phyloP scores from a whole-genome alignment of 306 rosid genomes.

The Trifolium subterraneum region DNA sequence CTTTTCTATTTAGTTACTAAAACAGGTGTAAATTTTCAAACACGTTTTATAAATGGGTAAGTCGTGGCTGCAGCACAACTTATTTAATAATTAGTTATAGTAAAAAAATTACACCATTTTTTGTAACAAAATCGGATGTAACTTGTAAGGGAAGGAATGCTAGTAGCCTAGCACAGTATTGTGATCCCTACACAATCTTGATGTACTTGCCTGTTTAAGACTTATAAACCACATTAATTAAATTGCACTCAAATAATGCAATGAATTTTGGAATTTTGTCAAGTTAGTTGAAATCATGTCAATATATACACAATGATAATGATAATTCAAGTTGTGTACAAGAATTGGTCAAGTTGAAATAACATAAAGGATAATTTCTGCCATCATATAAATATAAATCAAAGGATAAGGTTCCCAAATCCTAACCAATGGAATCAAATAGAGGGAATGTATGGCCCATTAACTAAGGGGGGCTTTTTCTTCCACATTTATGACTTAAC shows the following conservation, averaged over 20 bases:
- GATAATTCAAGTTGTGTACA: slow-evolving; percentile 26
- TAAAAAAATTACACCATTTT: too few relatives aligned
- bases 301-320: slow-evolving; percentile 15
- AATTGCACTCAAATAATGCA: slow-evolving; percentile 8
- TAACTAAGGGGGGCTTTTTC: slow-evolving; percentile 29
- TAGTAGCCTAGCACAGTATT: background rate
- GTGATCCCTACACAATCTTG: slow-evolving; percentile 25
- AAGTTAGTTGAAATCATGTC: slow-evolving; percentile 22
- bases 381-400: background rate
- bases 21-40: too few relatives aligned
- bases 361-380: slow-evolving; percentile 31
- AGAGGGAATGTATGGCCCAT: slow-evolving; percentile 45
- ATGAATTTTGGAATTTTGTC: slow-evolving; percentile 35
- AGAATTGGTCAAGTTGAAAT: slow-evolving; percentile 39
- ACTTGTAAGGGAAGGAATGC: background rate
- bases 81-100: too few relatives aligned
- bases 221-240: background rate
- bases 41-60: too few relatives aligned
- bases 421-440: slow-evolving; percentile 31
- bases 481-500: slow-evolving; percentile 31
- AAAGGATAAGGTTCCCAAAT: slow-evolving; percentile 36
- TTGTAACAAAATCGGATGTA: too few relatives aligned
- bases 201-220: slow-evolving; percentile 29
- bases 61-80: too few relatives aligned
- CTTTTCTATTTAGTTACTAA: too few relatives aligned